A percentile compares a stretch with the other conserved stretches of the same genome.
Evolutionary conservation across 305 asterid genomes (phyloP).

Genomic region (Fraxinus velutina): DNA sequence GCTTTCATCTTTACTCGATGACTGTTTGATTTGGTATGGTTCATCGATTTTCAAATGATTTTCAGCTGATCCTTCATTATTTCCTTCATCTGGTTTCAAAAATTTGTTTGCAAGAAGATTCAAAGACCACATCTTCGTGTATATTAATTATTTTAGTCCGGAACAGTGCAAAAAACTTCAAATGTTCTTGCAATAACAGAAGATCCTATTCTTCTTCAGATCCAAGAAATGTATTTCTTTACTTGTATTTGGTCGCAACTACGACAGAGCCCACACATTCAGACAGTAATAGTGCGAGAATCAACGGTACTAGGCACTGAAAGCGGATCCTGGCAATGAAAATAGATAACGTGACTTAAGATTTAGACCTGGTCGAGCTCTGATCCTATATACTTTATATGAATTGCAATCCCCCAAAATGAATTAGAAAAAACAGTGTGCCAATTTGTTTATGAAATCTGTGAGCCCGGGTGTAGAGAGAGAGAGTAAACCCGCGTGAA

Average conservation of each 20-base stretch:
- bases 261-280: constrained; percentile 3
- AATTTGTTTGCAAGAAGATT: constrained; percentile 62
- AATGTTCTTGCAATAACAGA: constrained; percentile 8
- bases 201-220: constrained; percentile 14
- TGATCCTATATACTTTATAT: neutral
- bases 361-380: neutral
- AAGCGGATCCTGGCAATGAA: constrained; percentile 14
- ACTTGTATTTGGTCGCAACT: constrained; percentile 12
- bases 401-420: neutral
- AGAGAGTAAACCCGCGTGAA: neutral
- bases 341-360: neutral
- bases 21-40: constrained; percentile 39
- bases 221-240: neutral
- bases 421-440: neutral
- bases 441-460: neutral
- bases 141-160: constrained; percentile 22
- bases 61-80: constrained; percentile 33
- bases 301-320: constrained; percentile 7
- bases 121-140: constrained; percentile 70
- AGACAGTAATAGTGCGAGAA: constrained; percentile 5
- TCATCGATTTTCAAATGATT: constrained; percentile 38
- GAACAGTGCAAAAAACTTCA: constrained; percentile 8
- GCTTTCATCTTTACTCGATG: constrained; percentile 34
- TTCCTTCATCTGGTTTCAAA: constrained; percentile 61
- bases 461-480: neutral